A percentile compares a stretch with the other conserved stretches of the same genome.
Conservation (phyloP, 2,329 filamentous ascomycete species). For the Byssothecium circinans region DNA sequence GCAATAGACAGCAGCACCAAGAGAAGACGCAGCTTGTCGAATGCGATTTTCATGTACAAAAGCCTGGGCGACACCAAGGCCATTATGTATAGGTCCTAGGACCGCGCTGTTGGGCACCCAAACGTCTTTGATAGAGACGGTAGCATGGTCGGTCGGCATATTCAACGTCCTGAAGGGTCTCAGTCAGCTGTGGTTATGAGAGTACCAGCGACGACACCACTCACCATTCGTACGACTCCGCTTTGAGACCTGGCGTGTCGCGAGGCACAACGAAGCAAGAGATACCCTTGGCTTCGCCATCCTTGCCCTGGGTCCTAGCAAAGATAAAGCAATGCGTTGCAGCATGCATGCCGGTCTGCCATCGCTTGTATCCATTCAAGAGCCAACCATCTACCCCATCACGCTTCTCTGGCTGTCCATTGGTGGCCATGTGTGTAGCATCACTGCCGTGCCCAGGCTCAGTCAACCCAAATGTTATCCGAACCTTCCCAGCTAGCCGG, state of each 20-base stretch:
- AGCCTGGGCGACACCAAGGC: conserved; percentile 63
- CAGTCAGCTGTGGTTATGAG: not conserved
- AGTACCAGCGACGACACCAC: not conserved
- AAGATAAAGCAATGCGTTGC: conserved; percentile 66
- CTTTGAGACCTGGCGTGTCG: conserved; percentile 55
- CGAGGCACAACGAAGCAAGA: conserved; percentile 63
- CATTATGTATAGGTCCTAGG: conserved; percentile 56
- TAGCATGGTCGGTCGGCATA: conserved; percentile 68
- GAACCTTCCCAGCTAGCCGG: conserved; percentile 56
- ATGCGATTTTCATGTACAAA: conserved; percentile 69
- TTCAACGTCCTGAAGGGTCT: conserved; percentile 57
- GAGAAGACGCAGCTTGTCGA: conserved; percentile 63
- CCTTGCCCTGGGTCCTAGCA: conserved; percentile 58
- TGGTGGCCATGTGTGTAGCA: conserved; percentile 64
- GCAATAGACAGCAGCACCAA: conserved; percentile 63
- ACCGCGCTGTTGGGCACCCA: conserved; percentile 57
- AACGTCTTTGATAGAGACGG: conserved; percentile 59
- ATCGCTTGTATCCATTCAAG: conserved; percentile 64
- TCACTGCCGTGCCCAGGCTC: conserved; percentile 65
- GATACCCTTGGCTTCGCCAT: conserved; percentile 59
- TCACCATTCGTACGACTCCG: conserved; percentile 61
- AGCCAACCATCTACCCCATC: conserved; percentile 53
- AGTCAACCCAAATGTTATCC: conserved; percentile 64
- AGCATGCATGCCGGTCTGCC: conserved; percentile 65
- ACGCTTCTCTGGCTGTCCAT: conserved; percentile 49